These are phyloP conservation scores for Eremothecium coryli DNA, from an alignment of 1,139 yeast genomes.

Conservation along the genomic window DNA sequence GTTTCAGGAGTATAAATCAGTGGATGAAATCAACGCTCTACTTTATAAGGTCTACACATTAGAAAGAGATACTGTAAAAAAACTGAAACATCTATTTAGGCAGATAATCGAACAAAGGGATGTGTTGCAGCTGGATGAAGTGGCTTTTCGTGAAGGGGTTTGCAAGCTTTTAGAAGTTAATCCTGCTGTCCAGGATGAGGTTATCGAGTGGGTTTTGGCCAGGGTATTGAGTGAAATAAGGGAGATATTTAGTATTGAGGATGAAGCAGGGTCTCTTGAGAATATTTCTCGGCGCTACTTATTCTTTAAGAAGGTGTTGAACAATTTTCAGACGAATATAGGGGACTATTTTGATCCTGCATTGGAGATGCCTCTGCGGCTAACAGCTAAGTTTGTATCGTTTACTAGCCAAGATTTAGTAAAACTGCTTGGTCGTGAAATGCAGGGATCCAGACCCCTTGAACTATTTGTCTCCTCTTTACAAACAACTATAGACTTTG, in stretches of 20 bases:
- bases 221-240: constrained; percentile 64
- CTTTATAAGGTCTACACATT: constrained; percentile 55
- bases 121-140: constrained; percentile 23
- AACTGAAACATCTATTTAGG: constrained; percentile 68
- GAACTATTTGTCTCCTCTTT: constrained; percentile 52
- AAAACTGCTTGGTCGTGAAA: constrained; percentile 35
- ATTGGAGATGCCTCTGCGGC: constrained; percentile 62
- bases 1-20: constrained; percentile 75
- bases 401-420: constrained; percentile 60
- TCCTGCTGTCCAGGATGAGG: constrained; percentile 46
- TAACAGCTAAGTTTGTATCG: constrained; percentile 57
- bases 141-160: constrained; percentile 37
- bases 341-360: constrained; percentile 50
- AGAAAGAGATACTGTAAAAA: constrained; percentile 59
- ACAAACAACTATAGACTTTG: constrained; percentile 69
- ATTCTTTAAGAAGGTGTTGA: constrained; percentile 65
- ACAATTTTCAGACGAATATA: constrained; percentile 47
- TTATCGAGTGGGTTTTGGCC: constrained; percentile 67
- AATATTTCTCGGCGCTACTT: constrained; percentile 73
- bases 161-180: constrained; percentile 65
- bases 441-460: constrained; percentile 32
- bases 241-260: constrained; percentile 62
- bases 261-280: constrained; percentile 91
- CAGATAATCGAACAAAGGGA: constrained; percentile 31
- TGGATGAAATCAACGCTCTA: constrained; percentile 68